Percentiles rank a stretch among this genome's conserved stretches.
phyloP scores from a whole-genome alignment of 116 monocot species.

The Zostera marina region DNA sequence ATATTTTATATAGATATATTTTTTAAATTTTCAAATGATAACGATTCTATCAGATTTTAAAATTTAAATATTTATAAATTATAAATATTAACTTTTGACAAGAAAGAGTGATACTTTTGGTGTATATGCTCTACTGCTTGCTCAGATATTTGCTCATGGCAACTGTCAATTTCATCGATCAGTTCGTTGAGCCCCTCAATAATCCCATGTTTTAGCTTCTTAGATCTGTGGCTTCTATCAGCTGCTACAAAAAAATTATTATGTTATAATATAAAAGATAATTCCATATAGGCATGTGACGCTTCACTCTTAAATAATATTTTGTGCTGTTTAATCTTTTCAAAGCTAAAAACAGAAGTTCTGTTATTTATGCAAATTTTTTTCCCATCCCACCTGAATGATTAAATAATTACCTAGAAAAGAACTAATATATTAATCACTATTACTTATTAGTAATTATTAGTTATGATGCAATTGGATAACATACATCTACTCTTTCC shows the following conservation, averaged over 20 bases:
- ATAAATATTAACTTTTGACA: background rate
- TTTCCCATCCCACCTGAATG: background rate
- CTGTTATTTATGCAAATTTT: background rate
- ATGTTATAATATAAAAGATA: background rate
- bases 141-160: slow-evolving; percentile 91
- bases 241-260: slow-evolving; percentile 27
- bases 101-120: slow-evolving; percentile 55
- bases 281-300: background rate
- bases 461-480: background rate
- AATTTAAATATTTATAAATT: background rate
- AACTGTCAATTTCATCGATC: slow-evolving; percentile 81
- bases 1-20: background rate
- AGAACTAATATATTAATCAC: background rate
- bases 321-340: background rate
- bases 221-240: slow-evolving; percentile 48
- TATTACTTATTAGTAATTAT: too few species aligned
- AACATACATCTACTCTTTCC: slow-evolving; percentile 85
- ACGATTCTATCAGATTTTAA: background rate
- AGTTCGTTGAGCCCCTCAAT: slow-evolving; percentile 96
- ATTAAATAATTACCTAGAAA: background rate
- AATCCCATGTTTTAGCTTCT: slow-evolving; percentile 87
- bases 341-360: background rate
- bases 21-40: background rate
- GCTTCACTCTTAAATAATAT: background rate
- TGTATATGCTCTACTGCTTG: slow-evolving; percentile 99